Percentiles rank a stretch among this genome's conserved stretches.
Conservation (phyloP, 202 grass and related monocot species). For the Digitaria exilis region DNA sequence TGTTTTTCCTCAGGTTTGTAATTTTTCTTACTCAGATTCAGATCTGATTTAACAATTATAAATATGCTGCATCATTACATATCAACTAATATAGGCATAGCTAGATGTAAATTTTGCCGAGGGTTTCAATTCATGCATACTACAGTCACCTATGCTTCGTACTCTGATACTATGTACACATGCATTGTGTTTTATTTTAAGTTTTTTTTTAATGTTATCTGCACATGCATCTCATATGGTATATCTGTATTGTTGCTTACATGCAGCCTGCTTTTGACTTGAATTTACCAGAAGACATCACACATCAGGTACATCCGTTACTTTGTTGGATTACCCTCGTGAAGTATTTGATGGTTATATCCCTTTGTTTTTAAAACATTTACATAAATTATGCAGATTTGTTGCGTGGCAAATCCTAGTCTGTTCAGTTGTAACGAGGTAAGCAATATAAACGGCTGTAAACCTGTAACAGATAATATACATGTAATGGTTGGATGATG, state of each 20-base stretch:
- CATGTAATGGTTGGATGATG: not conserved
- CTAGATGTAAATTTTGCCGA: constrained; percentile 1
- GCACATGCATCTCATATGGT: constrained; percentile 24
- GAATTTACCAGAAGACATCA: constrained; percentile 60
- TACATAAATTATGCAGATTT: constrained; percentile 67
- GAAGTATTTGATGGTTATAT: constrained; percentile 13
- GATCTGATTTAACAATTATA: constrained; percentile 20
- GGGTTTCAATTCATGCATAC: not conserved
- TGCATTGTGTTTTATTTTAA: constrained; percentile 19
- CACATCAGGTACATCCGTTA: constrained; percentile 67
- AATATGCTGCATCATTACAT: constrained; percentile 3
- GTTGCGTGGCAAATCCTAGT: constrained; percentile 81
- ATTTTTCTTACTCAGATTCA: constrained; percentile 12
- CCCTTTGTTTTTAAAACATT: constrained; percentile 38
- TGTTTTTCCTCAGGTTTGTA: constrained; percentile 90
- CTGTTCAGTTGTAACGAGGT: constrained; percentile 93
- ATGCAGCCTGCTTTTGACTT: constrained; percentile 78
- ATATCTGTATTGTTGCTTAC: constrained; percentile 45
- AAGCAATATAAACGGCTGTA: constrained; percentile 12
- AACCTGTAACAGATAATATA: constrained; percentile 1
- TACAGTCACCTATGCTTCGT: not conserved
- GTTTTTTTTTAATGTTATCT: constrained; percentile 9
- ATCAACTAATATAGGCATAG: not conserved
- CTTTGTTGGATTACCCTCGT: constrained; percentile 13
- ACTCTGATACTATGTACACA: constrained; percentile 8